A percentile compares a stretch with the other conserved stretches of the same genome.
These are phyloP conservation scores for Venturia nashicola DNA, from an alignment of 2,329 filamentous ascomycete genomes.

Conservation along the genomic window DNA sequence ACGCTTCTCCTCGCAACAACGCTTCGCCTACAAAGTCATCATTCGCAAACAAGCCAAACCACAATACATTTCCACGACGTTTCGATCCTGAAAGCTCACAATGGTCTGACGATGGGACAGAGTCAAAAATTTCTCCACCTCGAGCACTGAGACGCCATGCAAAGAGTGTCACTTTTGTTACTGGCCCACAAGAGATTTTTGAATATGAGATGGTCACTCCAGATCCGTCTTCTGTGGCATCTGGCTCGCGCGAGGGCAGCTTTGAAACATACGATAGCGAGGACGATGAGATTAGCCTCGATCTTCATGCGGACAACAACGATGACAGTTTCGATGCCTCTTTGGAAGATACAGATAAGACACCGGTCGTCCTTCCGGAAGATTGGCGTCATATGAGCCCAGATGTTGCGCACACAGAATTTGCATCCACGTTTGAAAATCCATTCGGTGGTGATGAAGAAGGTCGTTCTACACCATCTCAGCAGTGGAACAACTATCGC, in stretches of 20 bases:
- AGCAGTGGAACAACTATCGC: slow-evolving; percentile 10
- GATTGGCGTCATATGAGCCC: slow-evolving; percentile 79
- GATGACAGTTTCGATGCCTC: slow-evolving; percentile 87
- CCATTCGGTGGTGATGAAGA: slow-evolving; percentile 36
- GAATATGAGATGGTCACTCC: slow-evolving; percentile 98
- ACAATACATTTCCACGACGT: slow-evolving; percentile 43
- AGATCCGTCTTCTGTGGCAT: slow-evolving; percentile 83
- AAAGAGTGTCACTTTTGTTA: slow-evolving; percentile 96
- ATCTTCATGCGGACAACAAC: slow-evolving; percentile 31
- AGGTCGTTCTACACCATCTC: slow-evolving; percentile 46
- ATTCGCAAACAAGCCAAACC: slow-evolving; percentile 52
- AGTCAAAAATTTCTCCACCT: slow-evolving; percentile 38
- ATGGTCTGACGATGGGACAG: slow-evolving; percentile 37
- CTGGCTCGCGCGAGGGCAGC: slow-evolving; percentile 83
- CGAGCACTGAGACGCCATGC: slow-evolving; percentile 67
- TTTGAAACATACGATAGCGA: slow-evolving; percentile 53
- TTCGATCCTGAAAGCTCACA: slow-evolving; percentile 58
- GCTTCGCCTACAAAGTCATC: slow-evolving; percentile 82
- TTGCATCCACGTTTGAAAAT: slow-evolving; percentile 47
- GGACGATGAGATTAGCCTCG: slow-evolving; percentile 5
- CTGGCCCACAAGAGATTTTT: slow-evolving; percentile 83
- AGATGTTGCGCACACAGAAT: slow-evolving; percentile 43
- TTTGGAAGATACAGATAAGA: slow-evolving; percentile 91
- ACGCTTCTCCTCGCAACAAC: slow-evolving; percentile 34
- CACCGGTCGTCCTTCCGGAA: slow-evolving; percentile 91